Evolutionary conservation across 2,329 filamentous ascomycete genomes (phyloP).

Genomic region (Aspergillus awamori): DNA sequence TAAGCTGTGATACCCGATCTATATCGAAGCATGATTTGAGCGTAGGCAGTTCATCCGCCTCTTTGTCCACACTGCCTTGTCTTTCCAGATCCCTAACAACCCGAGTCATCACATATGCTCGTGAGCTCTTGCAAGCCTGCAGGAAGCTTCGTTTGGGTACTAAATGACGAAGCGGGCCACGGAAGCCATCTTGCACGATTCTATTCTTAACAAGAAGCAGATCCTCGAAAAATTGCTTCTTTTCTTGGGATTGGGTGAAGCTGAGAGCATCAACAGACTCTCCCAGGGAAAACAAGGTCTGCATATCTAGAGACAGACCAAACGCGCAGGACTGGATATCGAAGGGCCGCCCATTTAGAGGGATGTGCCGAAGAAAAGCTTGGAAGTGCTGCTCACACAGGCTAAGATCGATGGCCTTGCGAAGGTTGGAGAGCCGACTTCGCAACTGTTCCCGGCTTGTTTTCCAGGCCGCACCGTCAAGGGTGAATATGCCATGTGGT

Average conservation of each 20-base stretch:
- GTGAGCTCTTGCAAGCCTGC: not conserved
- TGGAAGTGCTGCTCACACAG: constrained; percentile 13
- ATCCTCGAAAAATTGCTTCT: constrained; percentile 7
- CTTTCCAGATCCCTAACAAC: not conserved
- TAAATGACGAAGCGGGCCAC: constrained; percentile 10
- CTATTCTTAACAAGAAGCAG: constrained; percentile 10
- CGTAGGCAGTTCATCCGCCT: not conserved
- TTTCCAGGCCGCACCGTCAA: constrained; percentile 16
- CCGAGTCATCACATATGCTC: not conserved
- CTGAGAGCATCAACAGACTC: constrained; percentile 8
- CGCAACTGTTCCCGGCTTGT: constrained; percentile 7
- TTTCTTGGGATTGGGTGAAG: not conserved
- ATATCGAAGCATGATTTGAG: not conserved
- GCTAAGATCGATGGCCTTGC: constrained; percentile 7
- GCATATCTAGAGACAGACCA: constrained; percentile 10
- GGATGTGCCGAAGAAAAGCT: constrained; percentile 9
- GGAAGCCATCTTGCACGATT: constrained; percentile 15
- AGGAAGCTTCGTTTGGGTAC: not conserved
- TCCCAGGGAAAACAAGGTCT: constrained; percentile 10
- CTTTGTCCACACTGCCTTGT: not conserved
- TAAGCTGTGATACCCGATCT: not conserved
- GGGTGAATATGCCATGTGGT: constrained; percentile 19
- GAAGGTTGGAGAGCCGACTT: constrained; percentile 3
- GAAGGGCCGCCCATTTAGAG: not conserved
- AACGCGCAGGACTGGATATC: constrained; percentile 5